These are phyloP conservation scores for Geosmithia morbida DNA, from an alignment of 2,329 filamentous ascomycete species.

Conservation along the genomic window DNA sequence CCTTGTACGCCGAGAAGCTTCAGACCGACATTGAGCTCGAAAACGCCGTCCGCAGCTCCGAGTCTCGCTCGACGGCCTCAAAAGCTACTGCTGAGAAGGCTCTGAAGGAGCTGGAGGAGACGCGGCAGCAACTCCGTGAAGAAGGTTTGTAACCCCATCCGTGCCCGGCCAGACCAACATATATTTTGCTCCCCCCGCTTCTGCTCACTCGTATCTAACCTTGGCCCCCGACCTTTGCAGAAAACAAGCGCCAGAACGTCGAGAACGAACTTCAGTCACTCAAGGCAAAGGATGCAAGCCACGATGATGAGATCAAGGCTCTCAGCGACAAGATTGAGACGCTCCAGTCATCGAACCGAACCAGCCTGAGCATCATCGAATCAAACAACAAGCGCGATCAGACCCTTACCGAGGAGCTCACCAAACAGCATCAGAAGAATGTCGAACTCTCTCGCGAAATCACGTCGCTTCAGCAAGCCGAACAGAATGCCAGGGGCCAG, in stretches of 20 bases:
- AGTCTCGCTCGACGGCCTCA: constrained; percentile 68
- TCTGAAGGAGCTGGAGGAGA: constrained; percentile 67
- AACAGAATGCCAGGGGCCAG: constrained; percentile 69
- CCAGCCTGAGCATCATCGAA: constrained; percentile 78
- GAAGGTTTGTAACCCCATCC: constrained; percentile 45
- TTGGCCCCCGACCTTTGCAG: constrained; percentile 25
- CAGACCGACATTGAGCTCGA: constrained; percentile 87
- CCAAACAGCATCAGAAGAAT: constrained; percentile 78
- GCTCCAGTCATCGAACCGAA: constrained; percentile 83
- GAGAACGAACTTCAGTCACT: constrained; percentile 72
- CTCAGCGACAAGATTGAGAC: constrained; percentile 73
- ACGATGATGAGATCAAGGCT: constrained; percentile 59
- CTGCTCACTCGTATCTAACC: background rate
- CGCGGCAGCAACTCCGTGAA: constrained; percentile 66
- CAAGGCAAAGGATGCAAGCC: constrained; percentile 60
- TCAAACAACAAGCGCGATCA: constrained; percentile 81
- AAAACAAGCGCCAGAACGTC: constrained; percentile 58
- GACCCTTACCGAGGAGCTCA: constrained; percentile 70
- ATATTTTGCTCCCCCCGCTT: constrained; percentile 4
- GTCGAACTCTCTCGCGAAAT: constrained; percentile 74
- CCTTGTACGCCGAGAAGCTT: constrained; percentile 74
- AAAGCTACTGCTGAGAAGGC: constrained; percentile 74
- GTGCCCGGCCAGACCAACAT: background rate
- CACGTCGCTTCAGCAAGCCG: constrained; percentile 64
- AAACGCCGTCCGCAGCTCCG: constrained; percentile 70